Base-by-base conservation (phyloP, 371 early-diverging fungal species). In the Lichtheimia corymbifera region DNA sequence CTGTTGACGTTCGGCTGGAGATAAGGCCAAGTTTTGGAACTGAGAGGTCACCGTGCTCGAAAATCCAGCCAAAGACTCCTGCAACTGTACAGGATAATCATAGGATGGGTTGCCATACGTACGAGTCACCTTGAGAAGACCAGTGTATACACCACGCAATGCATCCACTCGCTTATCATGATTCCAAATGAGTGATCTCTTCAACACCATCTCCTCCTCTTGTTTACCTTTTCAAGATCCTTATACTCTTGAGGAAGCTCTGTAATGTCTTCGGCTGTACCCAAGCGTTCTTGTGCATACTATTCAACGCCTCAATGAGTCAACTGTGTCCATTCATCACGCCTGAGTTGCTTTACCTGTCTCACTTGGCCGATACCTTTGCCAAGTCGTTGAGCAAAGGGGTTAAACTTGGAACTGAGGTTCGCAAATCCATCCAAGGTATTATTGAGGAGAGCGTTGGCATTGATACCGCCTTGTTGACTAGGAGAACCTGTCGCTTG, bases 231-330 rank as follows among this genome's bases (percentile, higher is more conserved):
- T 65, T 91, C 92, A 58, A 96, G 79, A 60, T 90, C 88, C 60
- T 88, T 82, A 73, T 97, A 97, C 64, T 96, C 96, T 58, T 80
- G 83, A 50, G 97, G 97, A 13, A 96, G 86, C 59, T 92, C 93
- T 30, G 97, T 97, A 30, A 93, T 80, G 50, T 93, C 93, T 41
- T 82, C 84, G 5, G 87, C 88, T 56, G 82, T 90, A 42, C 94
- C 93, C 58, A 95, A 81, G 64, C 85, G 88, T 70, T 97, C 97
- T 70, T 88, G 87, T n/a, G 96, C 91, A 75, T 89, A 88, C 92
- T 95, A 72, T 28, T n/a, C 17, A 51, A 24, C 14, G 3, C 47
- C 2, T 5, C 12, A 5, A n/a, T 24, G 3, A 18, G 22, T 41
- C 15, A 2, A 14, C 3, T 12, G 15, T 15, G 44, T 20, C 7